Evolutionary conservation across 495 filamentous ascomycete genomes (phyloP), one percentile per base, ranked within the genome.

Genomic region (Usnea hakonensis): DNA sequence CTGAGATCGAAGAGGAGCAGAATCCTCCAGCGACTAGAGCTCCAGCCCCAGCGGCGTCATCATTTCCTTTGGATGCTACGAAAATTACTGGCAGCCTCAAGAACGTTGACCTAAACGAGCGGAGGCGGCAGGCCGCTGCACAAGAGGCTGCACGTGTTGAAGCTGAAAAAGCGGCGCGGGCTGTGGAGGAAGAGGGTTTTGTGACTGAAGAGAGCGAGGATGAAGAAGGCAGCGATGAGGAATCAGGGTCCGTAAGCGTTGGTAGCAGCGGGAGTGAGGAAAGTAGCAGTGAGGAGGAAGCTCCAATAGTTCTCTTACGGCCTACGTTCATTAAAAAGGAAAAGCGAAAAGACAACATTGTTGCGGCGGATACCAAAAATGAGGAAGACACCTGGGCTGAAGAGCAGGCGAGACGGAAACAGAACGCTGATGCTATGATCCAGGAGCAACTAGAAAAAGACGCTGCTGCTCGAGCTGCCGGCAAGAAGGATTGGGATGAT

Each of bases 311-410:
- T 57, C 85, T 97, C 63, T 76, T 95, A 60, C 85, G 92, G 50
- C 94, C 94, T 13, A 95, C 90, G 26, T 97, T 99, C 72, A 87
- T 97, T 58, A 89, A 89, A 43, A 96, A 97, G 69, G 83, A 80
- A 56, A 81, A 90, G 64, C 85, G 94, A 52, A 78, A 78, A 48
- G 70, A 69, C 40, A 69, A 63, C 7, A 67, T 43, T 52, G 60
- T 62, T 19, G 57, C 63, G 33, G 64, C 71, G 1, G 68, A 71
- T 32, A 67, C 69, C 30, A 75, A 65, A 19, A 66, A 72, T 21
- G 76, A 79, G n/a, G 82, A 78, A 21, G 76, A 82, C 58, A 63
- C 67, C 40, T 71, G 70, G 26, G 83, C 77, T 0, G 84, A 86
- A 26, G 78, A 84, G 38, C 85, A 91, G 65, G 83, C 77, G 5